Evolutionary conservation across 495 filamentous ascomycete genomes (phyloP), one percentile per base, ranked within the genome.

Genomic region (Penicillium mononematosum): DNA sequence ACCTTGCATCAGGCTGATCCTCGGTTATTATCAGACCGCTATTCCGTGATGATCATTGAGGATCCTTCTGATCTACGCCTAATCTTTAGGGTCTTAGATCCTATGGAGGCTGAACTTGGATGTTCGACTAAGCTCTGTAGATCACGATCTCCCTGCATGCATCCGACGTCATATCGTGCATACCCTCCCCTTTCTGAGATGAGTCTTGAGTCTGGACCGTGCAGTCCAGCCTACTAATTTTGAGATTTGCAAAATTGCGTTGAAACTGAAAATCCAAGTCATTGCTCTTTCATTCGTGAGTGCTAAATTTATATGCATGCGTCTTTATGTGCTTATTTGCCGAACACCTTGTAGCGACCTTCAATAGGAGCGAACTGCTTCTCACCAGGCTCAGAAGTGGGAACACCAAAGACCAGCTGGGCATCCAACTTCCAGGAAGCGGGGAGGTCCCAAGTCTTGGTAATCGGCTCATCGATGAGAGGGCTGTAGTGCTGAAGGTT

Each of bases 401-500:
- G 75, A 43, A 63, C 58, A 45, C 80, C 80, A 53, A 81, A 80
- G 56, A 81, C 79, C 53, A 83, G 61, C 70, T 83, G 79, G 41
- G 79, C 75, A 53, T 75, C 76, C 57, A 80, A 56, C 60, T 71
- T 74, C 77, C 78, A 83, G 22, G 55, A 66, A 17, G 62, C 63
- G 7, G 79, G 77, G 20, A 82, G 56, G 48, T 66, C 58, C 66
- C 70, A 81, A 55, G 71, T 70, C 51, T 74, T 75, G 54, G 70
- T 50, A 22, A 81, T 51, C 38, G 68, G 62, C 31, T 67, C 71
- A 55, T 81, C 77, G 57, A 81, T 75, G 12, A 79, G 63, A n/a
- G 77, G 76, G 62, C 76, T 81, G 68, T 80, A 81, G 68, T 83
- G 80, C 75, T 83, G 80, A 22, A 83, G 71, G 60, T 82, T 83